Evolutionary conservation across 2,329 filamentous ascomycete genomes (phyloP).

Genomic region (Claviceps sp.): DNA sequence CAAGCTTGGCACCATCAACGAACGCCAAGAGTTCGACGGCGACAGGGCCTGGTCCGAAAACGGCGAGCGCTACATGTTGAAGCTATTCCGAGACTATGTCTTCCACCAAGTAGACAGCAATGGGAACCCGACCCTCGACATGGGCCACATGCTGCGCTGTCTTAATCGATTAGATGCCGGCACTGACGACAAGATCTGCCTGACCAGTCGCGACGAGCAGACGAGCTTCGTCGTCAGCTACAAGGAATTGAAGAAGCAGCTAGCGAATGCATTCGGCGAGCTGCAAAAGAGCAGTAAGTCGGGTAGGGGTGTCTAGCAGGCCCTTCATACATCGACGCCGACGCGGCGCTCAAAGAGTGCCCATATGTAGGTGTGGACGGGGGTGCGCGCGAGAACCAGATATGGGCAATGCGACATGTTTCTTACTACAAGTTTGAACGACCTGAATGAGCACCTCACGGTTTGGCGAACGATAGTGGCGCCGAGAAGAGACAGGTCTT

Average conservation of each 20-base stretch:
- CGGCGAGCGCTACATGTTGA: constrained; percentile 82
- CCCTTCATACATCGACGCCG: not conserved
- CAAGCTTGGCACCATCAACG: constrained; percentile 80
- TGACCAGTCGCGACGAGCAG: constrained; percentile 84
- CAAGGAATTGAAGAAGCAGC: constrained; percentile 66
- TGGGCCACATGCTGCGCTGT: constrained; percentile 76
- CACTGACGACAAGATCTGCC: constrained; percentile 68
- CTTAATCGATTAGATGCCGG: constrained; percentile 90
- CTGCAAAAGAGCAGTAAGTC: constrained; percentile 35
- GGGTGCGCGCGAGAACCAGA: not conserved
- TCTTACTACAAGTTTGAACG: not conserved
- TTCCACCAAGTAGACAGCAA: constrained; percentile 89
- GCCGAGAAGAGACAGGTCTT: too few species aligned
- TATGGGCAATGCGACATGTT: not conserved
- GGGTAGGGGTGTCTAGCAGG: constrained; percentile 21
- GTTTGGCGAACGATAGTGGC: too few species aligned
- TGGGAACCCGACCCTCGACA: constrained; percentile 69
- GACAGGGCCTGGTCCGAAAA: constrained; percentile 79
- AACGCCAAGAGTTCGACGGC: constrained; percentile 72
- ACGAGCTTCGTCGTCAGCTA: constrained; percentile 81
- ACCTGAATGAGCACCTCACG: not conserved
- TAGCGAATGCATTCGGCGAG: constrained; percentile 43
- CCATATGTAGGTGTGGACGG: constrained; percentile 2
- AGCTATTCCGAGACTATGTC: constrained; percentile 91
- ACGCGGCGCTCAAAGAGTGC: constrained; percentile 4